A percentile compares a stretch with the other conserved stretches of the same genome.
Evolutionary conservation across 345 rosid species (phyloP).

Genomic region (Capsella bursapastoris): DNA sequence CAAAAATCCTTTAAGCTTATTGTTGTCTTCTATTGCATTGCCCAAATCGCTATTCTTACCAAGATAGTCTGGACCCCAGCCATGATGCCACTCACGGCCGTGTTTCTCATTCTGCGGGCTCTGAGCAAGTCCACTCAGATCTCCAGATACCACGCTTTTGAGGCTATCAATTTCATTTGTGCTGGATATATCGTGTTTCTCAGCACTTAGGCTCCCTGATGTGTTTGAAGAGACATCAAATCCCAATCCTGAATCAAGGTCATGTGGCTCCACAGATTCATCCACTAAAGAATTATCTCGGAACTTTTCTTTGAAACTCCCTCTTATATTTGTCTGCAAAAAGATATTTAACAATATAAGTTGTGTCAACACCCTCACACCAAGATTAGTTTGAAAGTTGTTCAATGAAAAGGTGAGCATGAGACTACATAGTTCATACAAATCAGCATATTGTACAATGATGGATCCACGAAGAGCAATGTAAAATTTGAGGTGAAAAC

Average conservation of each 20-base stretch:
- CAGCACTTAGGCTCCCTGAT: constrained; percentile 79
- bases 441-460: constrained; percentile 3
- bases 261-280: constrained; percentile 56
- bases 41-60: constrained; percentile 69
- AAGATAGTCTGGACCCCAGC: constrained; percentile 78
- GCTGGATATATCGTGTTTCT: constrained; percentile 81
- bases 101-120: constrained; percentile 63
- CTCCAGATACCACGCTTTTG: constrained; percentile 75
- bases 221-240: constrained; percentile 91
- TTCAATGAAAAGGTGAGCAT: constrained; percentile 7
- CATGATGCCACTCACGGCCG: constrained; percentile 57
- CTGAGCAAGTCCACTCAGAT: constrained; percentile 68
- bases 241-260: constrained; percentile 65
- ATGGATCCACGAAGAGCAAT: neutral
- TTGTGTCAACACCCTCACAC: constrained; percentile 15
- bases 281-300: constrained; percentile 55
- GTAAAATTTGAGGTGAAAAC: neutral
- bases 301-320: constrained; percentile 64
- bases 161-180: constrained; percentile 77
- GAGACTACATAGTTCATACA: neutral
- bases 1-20: constrained; percentile 75
- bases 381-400: constrained; percentile 14
- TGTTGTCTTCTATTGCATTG: constrained; percentile 70
- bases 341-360: constrained; percentile 21
- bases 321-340: constrained; percentile 62